These are phyloP conservation scores for Chimonanthus salicifolius DNA, from an alignment of 164 flowering plant species.

Conservation along the genomic window DNA sequence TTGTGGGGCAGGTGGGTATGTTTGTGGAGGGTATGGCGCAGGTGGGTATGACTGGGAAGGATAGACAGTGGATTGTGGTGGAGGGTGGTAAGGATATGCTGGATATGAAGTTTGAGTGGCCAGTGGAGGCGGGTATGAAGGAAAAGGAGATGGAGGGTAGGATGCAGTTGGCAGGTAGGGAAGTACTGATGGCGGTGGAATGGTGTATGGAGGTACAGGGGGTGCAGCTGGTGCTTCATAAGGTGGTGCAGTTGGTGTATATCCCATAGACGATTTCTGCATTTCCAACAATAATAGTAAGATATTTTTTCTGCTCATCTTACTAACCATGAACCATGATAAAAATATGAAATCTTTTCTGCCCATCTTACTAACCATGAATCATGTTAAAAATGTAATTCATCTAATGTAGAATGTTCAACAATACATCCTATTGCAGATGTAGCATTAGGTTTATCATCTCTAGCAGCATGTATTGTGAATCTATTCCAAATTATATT, in stretches of 20 bases:
- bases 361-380: not conserved
- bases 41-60: conserved; percentile 55
- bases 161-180: conserved; percentile 10
- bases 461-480: not conserved
- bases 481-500: not conserved
- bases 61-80: conserved; percentile 20
- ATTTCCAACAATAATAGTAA: conserved; percentile 3
- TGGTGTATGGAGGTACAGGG: conserved; percentile 26
- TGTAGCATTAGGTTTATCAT: not conserved
- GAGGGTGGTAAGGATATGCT: conserved; percentile 30
- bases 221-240: conserved; percentile 27
- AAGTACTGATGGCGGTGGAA: conserved; percentile 25
- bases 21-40: conserved; percentile 44
- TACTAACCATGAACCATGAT: not conserved
- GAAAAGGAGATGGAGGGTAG: conserved; percentile 22
- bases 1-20: conserved; percentile 45
- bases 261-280: conserved; percentile 40
- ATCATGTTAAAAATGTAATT: not conserved
- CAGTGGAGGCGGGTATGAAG: conserved; percentile 9
- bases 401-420: not conserved
- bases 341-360: too few species aligned
- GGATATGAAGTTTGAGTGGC: conserved; percentile 26
- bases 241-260: conserved; percentile 57
- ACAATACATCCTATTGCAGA: not conserved
- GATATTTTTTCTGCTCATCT: not conserved